phyloP scores from a whole-genome alignment of 2,329 filamentous ascomycete species.

The Alternaria postmessia region DNA sequence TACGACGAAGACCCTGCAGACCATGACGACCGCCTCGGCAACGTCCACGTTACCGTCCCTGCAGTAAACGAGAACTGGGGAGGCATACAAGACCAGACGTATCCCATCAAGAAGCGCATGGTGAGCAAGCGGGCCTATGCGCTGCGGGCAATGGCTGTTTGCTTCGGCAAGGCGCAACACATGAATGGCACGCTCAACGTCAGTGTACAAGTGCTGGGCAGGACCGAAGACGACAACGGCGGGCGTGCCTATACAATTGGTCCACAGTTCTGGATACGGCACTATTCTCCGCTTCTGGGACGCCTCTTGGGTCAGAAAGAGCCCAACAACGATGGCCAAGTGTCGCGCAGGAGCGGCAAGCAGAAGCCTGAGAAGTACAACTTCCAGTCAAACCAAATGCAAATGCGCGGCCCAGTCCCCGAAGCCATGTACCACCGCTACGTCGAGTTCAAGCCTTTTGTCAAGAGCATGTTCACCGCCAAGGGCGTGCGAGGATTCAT shows the following conservation, averaged over 20 bases:
- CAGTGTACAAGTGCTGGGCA: conserved; percentile 80
- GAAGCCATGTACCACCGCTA: conserved; percentile 85
- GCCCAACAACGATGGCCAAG: conserved; percentile 50
- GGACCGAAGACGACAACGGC: conserved; percentile 70
- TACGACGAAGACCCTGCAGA: conserved; percentile 92
- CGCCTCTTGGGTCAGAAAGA: conserved; percentile 74
- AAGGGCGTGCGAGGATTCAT: conserved; percentile 80
- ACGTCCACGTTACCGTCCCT: conserved; percentile 75
- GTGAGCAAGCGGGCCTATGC: conserved; percentile 88
- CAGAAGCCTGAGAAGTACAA: conserved; percentile 74
- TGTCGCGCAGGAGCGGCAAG: conserved; percentile 52
- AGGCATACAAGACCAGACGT: conserved; percentile 71
- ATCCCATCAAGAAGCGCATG: conserved; percentile 80
- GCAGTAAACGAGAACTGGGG: conserved; percentile 70
- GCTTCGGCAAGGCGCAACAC: conserved; percentile 68
- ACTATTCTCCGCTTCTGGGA: conserved; percentile 89
- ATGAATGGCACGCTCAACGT: conserved; percentile 76
- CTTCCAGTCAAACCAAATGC: conserved; percentile 93
- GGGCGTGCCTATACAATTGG: conserved; percentile 81
- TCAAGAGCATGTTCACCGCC: conserved; percentile 85
- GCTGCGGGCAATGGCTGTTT: conserved; percentile 71
- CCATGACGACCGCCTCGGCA: conserved; percentile 86
- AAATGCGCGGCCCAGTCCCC: conserved; percentile 84
- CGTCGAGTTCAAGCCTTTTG: conserved; percentile 90
- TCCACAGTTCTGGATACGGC: conserved; percentile 78